Evolutionary conservation across 1,139 yeast genomes (phyloP), one percentile per base, ranked within the genome.

Genomic region (Hyphopichia fennica): DNA sequence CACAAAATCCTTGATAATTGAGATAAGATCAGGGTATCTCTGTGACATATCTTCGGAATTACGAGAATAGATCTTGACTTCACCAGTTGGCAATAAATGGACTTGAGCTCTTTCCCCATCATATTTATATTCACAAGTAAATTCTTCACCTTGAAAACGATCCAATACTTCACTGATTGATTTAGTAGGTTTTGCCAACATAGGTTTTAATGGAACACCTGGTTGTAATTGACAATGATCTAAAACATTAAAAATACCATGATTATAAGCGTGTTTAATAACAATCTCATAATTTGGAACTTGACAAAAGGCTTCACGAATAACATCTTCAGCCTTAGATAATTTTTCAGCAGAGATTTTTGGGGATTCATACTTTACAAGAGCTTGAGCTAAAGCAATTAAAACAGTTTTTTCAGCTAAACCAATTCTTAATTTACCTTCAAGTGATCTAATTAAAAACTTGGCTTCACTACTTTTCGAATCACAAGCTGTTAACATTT

Each of bases 101-200:
- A 93, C 85, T 59, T 93, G 99, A 0, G 98, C 98, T 53, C 99
- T 79, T 64, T 95, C 99, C 37, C 99, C 99, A 61, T 93, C 99
- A 57, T 93, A 93, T 58, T 93, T 93, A 67, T 91, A 93, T 60
- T 93, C 99, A 60, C 97, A 91, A 0, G 98, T 90, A 57, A 93
- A 93, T 45, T 80, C 81, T 51, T 84, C 86, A 28, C 85, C 91
- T 50, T 86, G 87, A 60, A 93, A 90, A 42, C 96, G 73, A 59
- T 93, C 96, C 45, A 93, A 72, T 0, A 95, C 87, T 58, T 95
- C 99, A 23, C 87, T 78, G 36, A 95, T 84, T 2, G 96, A 81
- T 57, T 93, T 93, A 0, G 99, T 91, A 2, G 99, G 99, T 59
- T 93, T 93, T 4, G 99, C 99, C 56, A 93, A 77, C 99, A 93